Evolutionary conservation across 116 monocot species (phyloP).

Genomic region (Cymodocea nodosa): DNA sequence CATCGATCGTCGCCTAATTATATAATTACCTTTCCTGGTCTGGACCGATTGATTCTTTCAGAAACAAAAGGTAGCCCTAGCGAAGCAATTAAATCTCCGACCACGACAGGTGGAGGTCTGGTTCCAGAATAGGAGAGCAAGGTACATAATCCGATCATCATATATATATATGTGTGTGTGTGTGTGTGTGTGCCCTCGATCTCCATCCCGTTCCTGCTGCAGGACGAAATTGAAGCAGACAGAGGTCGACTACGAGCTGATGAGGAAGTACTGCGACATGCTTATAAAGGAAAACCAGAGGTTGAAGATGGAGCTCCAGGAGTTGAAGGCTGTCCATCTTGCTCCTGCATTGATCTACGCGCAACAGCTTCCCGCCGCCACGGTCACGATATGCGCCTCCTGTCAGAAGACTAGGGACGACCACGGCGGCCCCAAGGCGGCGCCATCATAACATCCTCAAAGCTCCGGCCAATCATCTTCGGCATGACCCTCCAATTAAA

Average conservation of each 20-base stretch:
- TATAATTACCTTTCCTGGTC: neutral
- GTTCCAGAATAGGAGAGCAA: slow-evolving; percentile 95
- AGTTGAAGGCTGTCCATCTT: slow-evolving; percentile 48
- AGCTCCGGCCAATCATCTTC: no score
- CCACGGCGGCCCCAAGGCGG: no score
- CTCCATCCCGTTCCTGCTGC: neutral
- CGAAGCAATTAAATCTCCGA: slow-evolving; percentile 72
- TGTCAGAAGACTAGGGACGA: no score
- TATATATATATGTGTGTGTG: neutral
- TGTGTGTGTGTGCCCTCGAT: neutral
- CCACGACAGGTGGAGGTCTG: slow-evolving; percentile 94
- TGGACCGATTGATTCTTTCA: slow-evolving; percentile 8
- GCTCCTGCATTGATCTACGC: no score
- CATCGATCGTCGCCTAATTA: no score
- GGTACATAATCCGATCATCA: slow-evolving; percentile 22
- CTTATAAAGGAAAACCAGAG: slow-evolving; percentile 66
- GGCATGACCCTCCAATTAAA: no score
- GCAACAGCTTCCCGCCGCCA: no score
- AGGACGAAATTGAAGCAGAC: slow-evolving; percentile 96
- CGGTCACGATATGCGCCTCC: no score
- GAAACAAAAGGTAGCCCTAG: slow-evolving; percentile 83
- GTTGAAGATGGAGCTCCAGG: slow-evolving; percentile 69
- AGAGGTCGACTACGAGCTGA: slow-evolving; percentile 72
- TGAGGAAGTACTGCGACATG: slow-evolving; percentile 66
- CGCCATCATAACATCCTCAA: no score